Evolutionary conservation across 495 filamentous ascomycete species (phyloP).

Genomic region (Tuber indicum): DNA sequence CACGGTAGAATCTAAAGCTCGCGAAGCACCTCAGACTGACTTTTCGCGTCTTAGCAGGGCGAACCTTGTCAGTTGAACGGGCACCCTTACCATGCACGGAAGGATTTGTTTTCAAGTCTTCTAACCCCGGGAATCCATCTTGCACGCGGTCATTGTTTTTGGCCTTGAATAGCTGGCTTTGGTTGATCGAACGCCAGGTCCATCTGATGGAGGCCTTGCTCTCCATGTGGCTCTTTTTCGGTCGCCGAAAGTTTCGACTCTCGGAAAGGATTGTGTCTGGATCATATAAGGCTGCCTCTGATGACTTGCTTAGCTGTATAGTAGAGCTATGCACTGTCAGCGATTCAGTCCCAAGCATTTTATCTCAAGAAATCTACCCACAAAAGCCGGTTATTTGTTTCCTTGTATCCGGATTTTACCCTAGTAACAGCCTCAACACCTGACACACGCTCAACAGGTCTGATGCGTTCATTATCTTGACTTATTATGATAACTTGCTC

Average conservation of each 20-base stretch:
- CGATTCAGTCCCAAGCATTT: background rate
- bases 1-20: slow-evolving; percentile 12
- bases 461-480: background rate
- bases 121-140: slow-evolving; percentile 11
- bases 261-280: slow-evolving; percentile 8
- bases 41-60: slow-evolving; percentile 21
- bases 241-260: background rate
- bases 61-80: slow-evolving; percentile 7
- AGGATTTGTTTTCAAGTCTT: slow-evolving; percentile 22
- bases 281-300: background rate
- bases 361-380: background rate
- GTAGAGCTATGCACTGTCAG: background rate
- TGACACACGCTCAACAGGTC: background rate
- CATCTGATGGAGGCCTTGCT: slow-evolving; percentile 7
- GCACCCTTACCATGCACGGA: background rate
- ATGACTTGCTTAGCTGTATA: background rate
- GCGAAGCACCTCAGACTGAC: slow-evolving; percentile 25
- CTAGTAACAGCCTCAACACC: background rate
- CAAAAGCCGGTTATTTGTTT: background rate
- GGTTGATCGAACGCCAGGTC: slow-evolving; percentile 11
- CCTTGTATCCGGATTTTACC: background rate
- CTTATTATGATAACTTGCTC: background rate
- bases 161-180: background rate
- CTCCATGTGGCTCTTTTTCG: background rate
- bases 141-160: background rate